Conservation (phyloP, 139 green algal species). For the Tetradesmus obliquus region DNA sequence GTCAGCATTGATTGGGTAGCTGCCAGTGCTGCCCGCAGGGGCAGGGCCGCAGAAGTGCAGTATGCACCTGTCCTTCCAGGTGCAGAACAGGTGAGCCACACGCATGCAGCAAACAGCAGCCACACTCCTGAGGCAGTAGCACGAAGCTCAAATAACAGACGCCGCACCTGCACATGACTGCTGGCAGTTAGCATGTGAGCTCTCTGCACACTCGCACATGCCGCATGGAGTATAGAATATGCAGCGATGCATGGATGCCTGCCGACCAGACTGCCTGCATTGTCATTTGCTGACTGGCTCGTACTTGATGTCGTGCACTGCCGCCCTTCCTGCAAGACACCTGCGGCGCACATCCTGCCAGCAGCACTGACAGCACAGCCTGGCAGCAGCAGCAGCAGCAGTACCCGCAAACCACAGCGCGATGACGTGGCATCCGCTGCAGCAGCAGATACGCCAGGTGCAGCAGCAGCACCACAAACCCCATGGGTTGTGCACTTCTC, state of each 20-base stretch:
- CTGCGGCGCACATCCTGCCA: background rate
- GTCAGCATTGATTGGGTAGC: constrained; percentile 6
- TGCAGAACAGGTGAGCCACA: background rate
- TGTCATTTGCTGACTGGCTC: background rate
- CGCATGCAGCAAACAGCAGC: too few relatives aligned
- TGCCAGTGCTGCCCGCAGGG: background rate
- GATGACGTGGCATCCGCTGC: background rate
- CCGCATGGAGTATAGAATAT: background rate
- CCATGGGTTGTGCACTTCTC: constrained; percentile 42
- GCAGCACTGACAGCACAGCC: background rate
- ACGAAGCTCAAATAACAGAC: background rate
- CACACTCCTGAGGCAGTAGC: too few relatives aligned
- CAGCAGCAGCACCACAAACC: constrained; percentile 18
- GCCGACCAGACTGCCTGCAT: too few relatives aligned
- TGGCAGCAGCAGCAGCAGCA: background rate
- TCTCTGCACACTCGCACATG: background rate
- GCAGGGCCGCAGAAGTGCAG: constrained; percentile 19
- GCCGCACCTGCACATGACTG: background rate
- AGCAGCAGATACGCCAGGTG: background rate
- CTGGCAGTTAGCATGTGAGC: background rate
- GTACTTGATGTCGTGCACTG: background rate
- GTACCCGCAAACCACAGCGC: background rate
- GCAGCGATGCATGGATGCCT: too few relatives aligned
- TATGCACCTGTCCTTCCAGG: background rate
- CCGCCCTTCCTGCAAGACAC: background rate